Base-by-base conservation (phyloP, 140 eudicot species). In the Stevia rebaudiana region DNA sequence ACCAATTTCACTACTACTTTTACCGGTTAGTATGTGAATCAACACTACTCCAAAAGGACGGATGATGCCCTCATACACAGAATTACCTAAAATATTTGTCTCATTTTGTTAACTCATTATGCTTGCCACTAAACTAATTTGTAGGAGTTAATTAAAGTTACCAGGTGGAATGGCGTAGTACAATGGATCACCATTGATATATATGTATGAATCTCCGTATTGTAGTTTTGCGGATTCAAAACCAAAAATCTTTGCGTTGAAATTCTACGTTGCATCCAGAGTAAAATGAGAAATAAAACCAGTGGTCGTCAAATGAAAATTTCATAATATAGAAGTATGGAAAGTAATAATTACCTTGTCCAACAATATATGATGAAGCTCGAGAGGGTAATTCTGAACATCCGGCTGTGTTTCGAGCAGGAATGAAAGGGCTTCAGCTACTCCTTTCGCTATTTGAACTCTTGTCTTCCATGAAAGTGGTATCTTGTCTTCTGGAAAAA, bases 401-500 rank as follows among this genome's bases (percentile, higher is more conserved):
- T 18, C 10, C 15, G 6, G 17, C 13, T 17, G 54, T 48, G 25
- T 48, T 48, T 4, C 18, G 25, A 16, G 25, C 12, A 48, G 28
- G 54, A 17, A 18, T 12, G 6, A 17, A 48, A 48, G 25, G 25
- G 54, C 54, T 7, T 48, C 28, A 7, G 54, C 25, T 48, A 48
- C 6, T 48, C 54, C 54, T 18, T 1, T 6, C 7, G 25, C 25
- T 18, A 48, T 48, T 48, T 48, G 21, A 18, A 48, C 24, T 48
- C 54, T 48, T 18, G 54, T 18, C 54, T 48, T 17, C 54, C 54
- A 48, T 48, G 54, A 25, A 48, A 48, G 54, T 48, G 54, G 25
- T 17, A 18, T 48, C 24, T 17, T 48, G 54, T 35, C 40, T 35
- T 35, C 40, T 35, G 40, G 7, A n/a, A n/a, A n/a, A n/a, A n/a